A percentile compares a stretch with the other conserved stretches of the same genome.
Conservation (phyloP, 2,329 filamentous ascomycete species). For the Paraconiothyrium brasiliense region DNA sequence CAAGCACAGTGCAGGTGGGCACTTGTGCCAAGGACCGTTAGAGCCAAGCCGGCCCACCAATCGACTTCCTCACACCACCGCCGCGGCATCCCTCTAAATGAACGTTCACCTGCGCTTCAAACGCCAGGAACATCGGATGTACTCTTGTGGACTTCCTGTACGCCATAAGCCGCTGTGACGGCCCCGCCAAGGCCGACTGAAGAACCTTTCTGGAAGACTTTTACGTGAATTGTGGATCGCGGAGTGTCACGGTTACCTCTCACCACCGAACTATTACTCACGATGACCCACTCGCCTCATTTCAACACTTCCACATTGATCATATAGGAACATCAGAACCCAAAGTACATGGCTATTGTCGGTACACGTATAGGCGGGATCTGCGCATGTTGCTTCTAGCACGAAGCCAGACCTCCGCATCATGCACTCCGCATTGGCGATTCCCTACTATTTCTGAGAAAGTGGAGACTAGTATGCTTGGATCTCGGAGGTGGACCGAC, state of each 20-base stretch:
- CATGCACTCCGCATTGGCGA: constrained; percentile 34
- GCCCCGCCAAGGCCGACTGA: constrained; percentile 24
- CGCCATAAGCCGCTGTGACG: not conserved
- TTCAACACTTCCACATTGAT: constrained; percentile 25
- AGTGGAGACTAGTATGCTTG: constrained; percentile 15
- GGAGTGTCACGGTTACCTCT: constrained; percentile 29
- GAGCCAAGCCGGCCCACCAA: not conserved
- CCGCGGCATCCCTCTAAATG: not conserved
- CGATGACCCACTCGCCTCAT: constrained; percentile 36
- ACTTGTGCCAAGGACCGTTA: too few species aligned
- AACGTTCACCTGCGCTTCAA: not conserved
- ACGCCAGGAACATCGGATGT: not conserved
- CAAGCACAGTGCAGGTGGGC: too few species aligned
- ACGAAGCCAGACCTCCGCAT: constrained; percentile 29
- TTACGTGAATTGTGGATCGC: constrained; percentile 45
- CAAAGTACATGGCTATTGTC: constrained; percentile 30
- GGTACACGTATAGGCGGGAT: constrained; percentile 11
- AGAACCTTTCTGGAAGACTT: constrained; percentile 40
- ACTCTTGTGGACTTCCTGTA: not conserved
- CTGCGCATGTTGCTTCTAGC: not conserved
- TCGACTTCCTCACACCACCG: not conserved
- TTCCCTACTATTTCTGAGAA: constrained; percentile 13
- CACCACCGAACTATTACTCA: constrained; percentile 39
- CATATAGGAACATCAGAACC: constrained; percentile 22
- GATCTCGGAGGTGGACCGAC: constrained; percentile 20